A percentile compares a stretch with the other conserved stretches of the same genome.
Evolutionary conservation across 1,139 yeast genomes (phyloP).

Genomic region (Kluyveromyces sp.): DNA sequence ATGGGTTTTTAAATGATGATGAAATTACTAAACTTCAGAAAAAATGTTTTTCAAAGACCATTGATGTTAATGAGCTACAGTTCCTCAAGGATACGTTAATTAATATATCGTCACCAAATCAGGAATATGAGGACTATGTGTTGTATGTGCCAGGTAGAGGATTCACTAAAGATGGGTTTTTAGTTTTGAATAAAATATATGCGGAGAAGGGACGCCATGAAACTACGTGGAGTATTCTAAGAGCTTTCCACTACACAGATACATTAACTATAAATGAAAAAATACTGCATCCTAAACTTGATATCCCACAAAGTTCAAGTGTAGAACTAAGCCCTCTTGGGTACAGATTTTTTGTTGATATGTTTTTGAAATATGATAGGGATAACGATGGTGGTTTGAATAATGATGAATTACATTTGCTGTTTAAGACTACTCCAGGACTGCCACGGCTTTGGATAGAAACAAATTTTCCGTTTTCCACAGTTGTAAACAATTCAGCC

Average conservation of each 20-base stretch:
- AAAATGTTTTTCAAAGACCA: slow-evolving; percentile 61
- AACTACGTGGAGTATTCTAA: slow-evolving; percentile 87
- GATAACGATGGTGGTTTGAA: slow-evolving; percentile 94
- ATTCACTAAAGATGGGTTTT: slow-evolving; percentile 66
- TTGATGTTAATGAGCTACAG: slow-evolving; percentile 45
- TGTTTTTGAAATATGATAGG: slow-evolving; percentile 77
- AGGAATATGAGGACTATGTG: slow-evolving; percentile 12
- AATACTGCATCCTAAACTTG: slow-evolving; percentile 68
- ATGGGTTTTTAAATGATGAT: slow-evolving; percentile 62
- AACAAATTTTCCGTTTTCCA: slow-evolving; percentile 74
- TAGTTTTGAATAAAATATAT: slow-evolving; percentile 66
- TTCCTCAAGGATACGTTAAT: slow-evolving; percentile 39
- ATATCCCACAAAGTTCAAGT: slow-evolving; percentile 67
- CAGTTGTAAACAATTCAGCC: slow-evolving; percentile 85
- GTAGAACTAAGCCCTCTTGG: slow-evolving; percentile 94
- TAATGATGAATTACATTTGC: slow-evolving; percentile 53
- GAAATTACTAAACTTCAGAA: slow-evolving; percentile 65
- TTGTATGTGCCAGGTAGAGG: slow-evolving; percentile 39
- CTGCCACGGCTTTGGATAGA: slow-evolving; percentile 82
- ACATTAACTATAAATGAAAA: slow-evolving; percentile 77
- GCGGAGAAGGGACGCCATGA: slow-evolving; percentile 93
- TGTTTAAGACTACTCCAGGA: slow-evolving; percentile 89
- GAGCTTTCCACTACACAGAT: slow-evolving; percentile 86
- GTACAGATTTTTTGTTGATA: slow-evolving; percentile 80
- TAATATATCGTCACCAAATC: slow-evolving; percentile 15